Evolutionary conservation across 306 rosid genomes (phyloP), one percentile per base, ranked within the genome.

Genomic region (Boehmeria nivea): DNA sequence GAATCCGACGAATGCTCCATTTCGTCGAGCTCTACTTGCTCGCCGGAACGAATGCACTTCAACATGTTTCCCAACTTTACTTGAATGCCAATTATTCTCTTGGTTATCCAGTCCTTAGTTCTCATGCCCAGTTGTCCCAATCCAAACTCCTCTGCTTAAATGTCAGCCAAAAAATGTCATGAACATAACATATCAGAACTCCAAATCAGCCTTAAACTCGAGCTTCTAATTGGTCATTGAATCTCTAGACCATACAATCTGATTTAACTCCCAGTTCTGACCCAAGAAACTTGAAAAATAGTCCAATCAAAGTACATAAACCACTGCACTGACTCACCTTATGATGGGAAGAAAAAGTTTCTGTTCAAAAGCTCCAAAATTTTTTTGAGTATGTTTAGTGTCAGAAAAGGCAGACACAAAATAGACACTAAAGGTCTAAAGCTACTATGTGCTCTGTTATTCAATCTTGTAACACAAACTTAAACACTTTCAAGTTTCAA

Each of bases 1-100:
- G 95, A 89, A 55, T 89, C 97, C 5, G 97, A 89, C 25, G 97
- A 89, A 68, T 73, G 72, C 37, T 18, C 69, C 36, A 75, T 43
- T 57, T 86, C 94, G 36, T 86, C 89, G 8, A 63, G 71, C 60
- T 24, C 70, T 22, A 80, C 54, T 61, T 80, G 85, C 65, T 86
- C 88, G 55, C 84, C 80, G 0, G 89, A 85, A 63, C 88, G 71
- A 25, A 86, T 78, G 61, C 95, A 86, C 74, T 81, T 89, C 6
- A 86, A 77, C 86, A 83, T 89, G 68, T 79, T 83, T 36, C 51
- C 51, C 45, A 86, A 42, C 64, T 53, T 78, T 33, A 49, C 78
- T 66, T 61, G 57, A 60, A 72, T 50, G 17, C 73, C 65, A 61
- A 60, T 57, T 59, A 63, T 36, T 47, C 60, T 53, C 69, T 75